Percentiles rank a stretch among this genome's conserved stretches.
These are phyloP conservation scores for Citrus reticulata DNA, from an alignment of 345 rosid genomes.

Conservation along the genomic window DNA sequence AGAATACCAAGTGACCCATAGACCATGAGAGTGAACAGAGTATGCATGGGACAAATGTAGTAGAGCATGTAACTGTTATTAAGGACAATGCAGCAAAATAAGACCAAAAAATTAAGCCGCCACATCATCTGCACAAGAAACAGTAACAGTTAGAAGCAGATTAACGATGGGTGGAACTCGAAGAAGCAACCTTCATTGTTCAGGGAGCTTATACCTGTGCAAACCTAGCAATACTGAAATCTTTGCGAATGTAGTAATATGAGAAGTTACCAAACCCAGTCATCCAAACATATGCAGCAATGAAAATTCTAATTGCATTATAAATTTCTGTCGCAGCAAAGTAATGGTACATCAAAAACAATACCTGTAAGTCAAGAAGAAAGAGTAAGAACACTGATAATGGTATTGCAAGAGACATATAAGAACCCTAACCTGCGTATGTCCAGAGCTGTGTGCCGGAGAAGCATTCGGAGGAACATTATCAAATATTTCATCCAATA, in stretches of 20 bases:
- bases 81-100: slow-evolving; percentile 80
- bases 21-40: slow-evolving; percentile 98
- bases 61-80: slow-evolving; percentile 89
- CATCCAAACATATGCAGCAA: slow-evolving; percentile 99
- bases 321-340: slow-evolving; percentile 94
- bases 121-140: slow-evolving; percentile 89
- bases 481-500: neutral
- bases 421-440: slow-evolving; percentile 8
- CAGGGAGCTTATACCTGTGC: slow-evolving; percentile 65
- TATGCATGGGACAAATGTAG: slow-evolving; percentile 99
- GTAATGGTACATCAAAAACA: slow-evolving; percentile 99
- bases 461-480: neutral
- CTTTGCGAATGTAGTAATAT: slow-evolving; percentile 96
- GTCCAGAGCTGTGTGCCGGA: neutral
- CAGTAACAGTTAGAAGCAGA: slow-evolving; percentile 20
- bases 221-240: slow-evolving; percentile 91
- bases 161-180: slow-evolving; percentile 5
- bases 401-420: neutral
- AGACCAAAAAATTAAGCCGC: slow-evolving; percentile 95
- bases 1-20: slow-evolving; percentile 90
- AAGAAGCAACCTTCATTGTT: neutral
- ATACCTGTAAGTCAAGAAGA: slow-evolving; percentile 55
- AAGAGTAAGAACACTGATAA: slow-evolving; percentile 11
- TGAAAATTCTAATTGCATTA: slow-evolving; percentile 89
- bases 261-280: slow-evolving; percentile 99